A percentile compares a stretch with the other conserved stretches of the same genome.
Evolutionary conservation across 495 filamentous ascomycete genomes (phyloP).

Genomic region (Beverwykella pulmonaria): DNA sequence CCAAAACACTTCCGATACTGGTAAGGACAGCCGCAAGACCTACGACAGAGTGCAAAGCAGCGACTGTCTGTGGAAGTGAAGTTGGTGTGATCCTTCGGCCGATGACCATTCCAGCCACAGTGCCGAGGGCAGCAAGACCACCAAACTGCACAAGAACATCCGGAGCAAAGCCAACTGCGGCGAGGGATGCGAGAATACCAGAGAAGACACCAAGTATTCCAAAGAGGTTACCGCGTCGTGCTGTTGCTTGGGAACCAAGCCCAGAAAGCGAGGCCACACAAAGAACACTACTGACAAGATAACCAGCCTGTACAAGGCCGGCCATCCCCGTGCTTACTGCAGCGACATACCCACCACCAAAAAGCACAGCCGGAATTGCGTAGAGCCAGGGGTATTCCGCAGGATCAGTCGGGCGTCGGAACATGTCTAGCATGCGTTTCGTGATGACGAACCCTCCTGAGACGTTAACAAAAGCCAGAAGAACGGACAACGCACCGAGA

Average conservation of each 20-base stretch:
- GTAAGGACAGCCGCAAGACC: constrained; percentile 80
- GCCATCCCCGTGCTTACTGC: constrained; percentile 76
- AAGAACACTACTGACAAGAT: constrained; percentile 74
- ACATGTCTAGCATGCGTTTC: constrained; percentile 92
- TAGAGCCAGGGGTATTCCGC: constrained; percentile 84
- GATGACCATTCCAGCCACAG: constrained; percentile 57
- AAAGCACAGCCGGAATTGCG: constrained; percentile 69
- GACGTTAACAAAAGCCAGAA: constrained; percentile 80
- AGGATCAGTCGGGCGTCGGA: constrained; percentile 74
- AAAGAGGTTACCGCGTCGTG: constrained; percentile 76
- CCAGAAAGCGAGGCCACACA: constrained; percentile 74
- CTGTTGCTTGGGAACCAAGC: constrained; percentile 74
- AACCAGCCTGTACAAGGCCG: constrained; percentile 78
- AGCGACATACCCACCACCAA: constrained; percentile 74
- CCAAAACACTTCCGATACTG: constrained; percentile 79
- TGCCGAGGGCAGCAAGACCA: constrained; percentile 68
- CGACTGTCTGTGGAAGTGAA: constrained; percentile 79
- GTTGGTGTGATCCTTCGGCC: constrained; percentile 82
- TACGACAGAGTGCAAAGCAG: constrained; percentile 79
- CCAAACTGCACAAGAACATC: constrained; percentile 74
- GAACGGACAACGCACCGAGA: constrained; percentile 74
- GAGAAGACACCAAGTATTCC: constrained; percentile 78
- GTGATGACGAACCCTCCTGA: constrained; percentile 82
- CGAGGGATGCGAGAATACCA: constrained; percentile 74
- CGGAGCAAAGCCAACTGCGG: constrained; percentile 74